Evolutionary conservation across 2,329 filamentous ascomycete genomes (phyloP).

Genomic region (Penicillium sp.): DNA sequence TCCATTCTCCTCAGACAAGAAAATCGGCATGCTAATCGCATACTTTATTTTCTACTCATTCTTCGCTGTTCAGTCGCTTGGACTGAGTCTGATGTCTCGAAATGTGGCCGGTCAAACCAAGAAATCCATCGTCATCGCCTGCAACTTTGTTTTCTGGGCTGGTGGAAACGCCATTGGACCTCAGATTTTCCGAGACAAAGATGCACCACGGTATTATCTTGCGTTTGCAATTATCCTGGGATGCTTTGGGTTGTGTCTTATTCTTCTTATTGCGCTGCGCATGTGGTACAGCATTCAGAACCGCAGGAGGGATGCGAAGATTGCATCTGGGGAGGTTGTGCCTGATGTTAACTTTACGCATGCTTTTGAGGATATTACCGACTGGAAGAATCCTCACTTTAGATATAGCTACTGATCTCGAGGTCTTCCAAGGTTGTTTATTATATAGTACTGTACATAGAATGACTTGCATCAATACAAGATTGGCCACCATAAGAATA

Average conservation of each 20-base stretch:
- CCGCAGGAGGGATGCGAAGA: conserved; percentile 53
- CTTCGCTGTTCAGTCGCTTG: conserved; percentile 69
- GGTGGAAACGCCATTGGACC: conserved; percentile 67
- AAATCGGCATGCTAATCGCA: conserved; percentile 64
- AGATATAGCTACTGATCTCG: conserved; percentile 53
- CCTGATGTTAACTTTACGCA: conserved; percentile 46
- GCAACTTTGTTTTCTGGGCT: conserved; percentile 70
- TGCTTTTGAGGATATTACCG: conserved; percentile 63
- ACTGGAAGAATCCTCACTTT: conserved; percentile 61
- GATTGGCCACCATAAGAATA: too few species aligned
- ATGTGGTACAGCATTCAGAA: conserved; percentile 61
- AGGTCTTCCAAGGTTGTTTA: too few species aligned
- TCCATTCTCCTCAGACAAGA: conserved; percentile 55
- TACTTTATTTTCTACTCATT: conserved; percentile 77
- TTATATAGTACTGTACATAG: not conserved
- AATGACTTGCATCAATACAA: not conserved
- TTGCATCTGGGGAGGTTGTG: conserved; percentile 42
- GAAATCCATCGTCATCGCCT: conserved; percentile 65
- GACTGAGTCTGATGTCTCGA: conserved; percentile 65
- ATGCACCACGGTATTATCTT: conserved; percentile 66
- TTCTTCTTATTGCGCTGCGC: conserved; percentile 58
- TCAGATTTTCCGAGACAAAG: conserved; percentile 62
- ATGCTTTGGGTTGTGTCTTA: conserved; percentile 62
- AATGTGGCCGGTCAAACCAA: conserved; percentile 74
- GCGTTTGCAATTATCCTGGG: conserved; percentile 68